Conservation (phyloP, 257 asterid genomes). For the Gentiana macrophylla region DNA sequence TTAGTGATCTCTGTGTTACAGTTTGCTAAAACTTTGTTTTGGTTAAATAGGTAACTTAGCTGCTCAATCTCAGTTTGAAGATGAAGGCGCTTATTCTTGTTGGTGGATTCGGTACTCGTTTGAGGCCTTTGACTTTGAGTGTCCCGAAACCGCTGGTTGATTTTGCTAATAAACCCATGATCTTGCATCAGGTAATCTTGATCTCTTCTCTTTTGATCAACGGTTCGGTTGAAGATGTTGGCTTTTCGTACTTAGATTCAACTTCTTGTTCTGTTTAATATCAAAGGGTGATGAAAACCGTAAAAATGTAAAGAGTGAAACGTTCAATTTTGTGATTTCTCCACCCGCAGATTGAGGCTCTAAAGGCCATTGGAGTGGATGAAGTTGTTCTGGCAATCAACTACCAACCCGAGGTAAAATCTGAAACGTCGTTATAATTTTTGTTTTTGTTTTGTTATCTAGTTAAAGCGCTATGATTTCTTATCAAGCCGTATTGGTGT, state of each 20-base stretch:
- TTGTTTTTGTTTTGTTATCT: background rate
- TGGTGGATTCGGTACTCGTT: slow-evolving; percentile 90
- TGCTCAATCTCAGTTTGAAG: slow-evolving; percentile 15
- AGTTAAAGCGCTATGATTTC: background rate
- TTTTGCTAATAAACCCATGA: slow-evolving; percentile 96
- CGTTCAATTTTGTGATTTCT: no score
- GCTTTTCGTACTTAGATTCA: background rate
- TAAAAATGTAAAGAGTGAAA: no score
- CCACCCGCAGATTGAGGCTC: slow-evolving; percentile 68
- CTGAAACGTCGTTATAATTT: background rate
- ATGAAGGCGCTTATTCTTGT: slow-evolving; percentile 97
- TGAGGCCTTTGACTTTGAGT: slow-evolving; percentile 88
- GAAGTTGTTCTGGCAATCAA: slow-evolving; percentile 94
- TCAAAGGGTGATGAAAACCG: no score
- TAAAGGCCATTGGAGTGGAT: slow-evolving; percentile 83
- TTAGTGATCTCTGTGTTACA: background rate
- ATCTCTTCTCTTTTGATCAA: background rate
- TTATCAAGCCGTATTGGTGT: slow-evolving; percentile 8
- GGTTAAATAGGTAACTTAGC: slow-evolving; percentile 13
- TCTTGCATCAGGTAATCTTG: slow-evolving; percentile 79
- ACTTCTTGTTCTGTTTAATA: no score
- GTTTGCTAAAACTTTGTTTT: slow-evolving; percentile 11
- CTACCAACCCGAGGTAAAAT: slow-evolving; percentile 87
- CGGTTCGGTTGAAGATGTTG: background rate
- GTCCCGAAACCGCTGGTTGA: slow-evolving; percentile 94